Evolutionary conservation across 2,329 filamentous ascomycete species (phyloP).

Genomic region (Colletotrichum graminicola): DNA sequence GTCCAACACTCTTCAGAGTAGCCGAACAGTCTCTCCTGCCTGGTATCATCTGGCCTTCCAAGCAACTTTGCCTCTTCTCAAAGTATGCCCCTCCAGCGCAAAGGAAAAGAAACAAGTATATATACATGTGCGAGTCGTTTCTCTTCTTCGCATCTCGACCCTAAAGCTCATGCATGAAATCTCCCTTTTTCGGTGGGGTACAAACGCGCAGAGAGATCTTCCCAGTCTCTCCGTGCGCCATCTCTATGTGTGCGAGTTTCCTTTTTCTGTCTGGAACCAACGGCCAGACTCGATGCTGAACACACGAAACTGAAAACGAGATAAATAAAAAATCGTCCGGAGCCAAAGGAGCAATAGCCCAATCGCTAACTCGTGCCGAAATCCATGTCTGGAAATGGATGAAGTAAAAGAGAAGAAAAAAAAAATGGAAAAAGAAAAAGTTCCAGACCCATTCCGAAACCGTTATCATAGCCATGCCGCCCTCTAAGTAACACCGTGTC

Average conservation of each 20-base stretch:
- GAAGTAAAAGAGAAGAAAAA: conserved; percentile 6
- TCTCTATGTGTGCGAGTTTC: conserved; percentile 40
- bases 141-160: conserved; percentile 40
- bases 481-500: conserved; percentile 41
- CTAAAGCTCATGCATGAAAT: conserved; percentile 39
- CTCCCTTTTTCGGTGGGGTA: conserved; percentile 35
- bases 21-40: conserved; percentile 35
- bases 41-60: conserved; percentile 42
- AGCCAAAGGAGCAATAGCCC: conserved; percentile 33
- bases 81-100: conserved; percentile 36
- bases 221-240: conserved; percentile 30
- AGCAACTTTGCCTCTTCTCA: conserved; percentile 31
- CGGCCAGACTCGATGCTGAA: conserved; percentile 36
- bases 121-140: conserved; percentile 43
- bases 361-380: conserved; percentile 37
- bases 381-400: conserved; percentile 36
- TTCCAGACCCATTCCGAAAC: conserved; percentile 34
- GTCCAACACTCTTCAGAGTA: conserved; percentile 6
- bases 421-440: conserved; percentile 18
- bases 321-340: conserved; percentile 23
- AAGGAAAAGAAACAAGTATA: conserved; percentile 42
- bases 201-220: conserved; percentile 31
- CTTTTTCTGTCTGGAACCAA: conserved; percentile 33
- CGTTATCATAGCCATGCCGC: conserved; percentile 41
- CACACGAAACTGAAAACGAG: conserved; percentile 21